Percentiles rank a stretch among this genome's conserved stretches.
Evolutionary conservation across 176 grass and related monocot species (phyloP).

Genomic region (Eragrostis nindensis): DNA sequence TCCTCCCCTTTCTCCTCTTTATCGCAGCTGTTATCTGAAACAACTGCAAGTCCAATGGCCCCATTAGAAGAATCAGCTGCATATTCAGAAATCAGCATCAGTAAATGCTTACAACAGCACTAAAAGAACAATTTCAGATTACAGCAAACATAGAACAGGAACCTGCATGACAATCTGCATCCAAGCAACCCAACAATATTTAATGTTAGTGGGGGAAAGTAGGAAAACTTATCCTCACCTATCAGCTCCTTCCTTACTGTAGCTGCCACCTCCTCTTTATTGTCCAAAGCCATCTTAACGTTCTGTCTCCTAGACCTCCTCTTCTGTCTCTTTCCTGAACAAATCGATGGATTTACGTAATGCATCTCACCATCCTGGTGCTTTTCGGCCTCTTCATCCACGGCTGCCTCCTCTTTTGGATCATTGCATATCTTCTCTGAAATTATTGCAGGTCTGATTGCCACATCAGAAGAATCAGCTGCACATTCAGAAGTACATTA

Average conservation of each 20-base stretch:
- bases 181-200: not conserved
- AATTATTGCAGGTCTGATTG: not conserved
- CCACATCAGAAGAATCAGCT: slow-evolving; percentile 23
- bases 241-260: not conserved
- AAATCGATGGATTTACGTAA: not conserved
- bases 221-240: not conserved
- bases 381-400: slow-evolving; percentile 7
- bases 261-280: not conserved
- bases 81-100: not conserved
- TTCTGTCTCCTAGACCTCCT: not conserved
- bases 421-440: slow-evolving; percentile 5
- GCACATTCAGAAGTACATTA: not conserved
- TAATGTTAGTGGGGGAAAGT: not conserved
- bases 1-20: not conserved
- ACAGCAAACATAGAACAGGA: not conserved
- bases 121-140: not conserved
- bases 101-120: not conserved
- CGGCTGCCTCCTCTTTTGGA: slow-evolving; percentile 2
- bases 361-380: slow-evolving; percentile 36
- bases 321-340: not conserved
- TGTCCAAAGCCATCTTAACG: not conserved
- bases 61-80: slow-evolving; percentile 33
- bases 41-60: not conserved
- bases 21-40: slow-evolving; percentile 1
- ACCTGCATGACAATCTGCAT: not conserved